Evolutionary conservation across 192 early-diverging fungal genomes (phyloP).

Genomic region (Backusella westeae): DNA sequence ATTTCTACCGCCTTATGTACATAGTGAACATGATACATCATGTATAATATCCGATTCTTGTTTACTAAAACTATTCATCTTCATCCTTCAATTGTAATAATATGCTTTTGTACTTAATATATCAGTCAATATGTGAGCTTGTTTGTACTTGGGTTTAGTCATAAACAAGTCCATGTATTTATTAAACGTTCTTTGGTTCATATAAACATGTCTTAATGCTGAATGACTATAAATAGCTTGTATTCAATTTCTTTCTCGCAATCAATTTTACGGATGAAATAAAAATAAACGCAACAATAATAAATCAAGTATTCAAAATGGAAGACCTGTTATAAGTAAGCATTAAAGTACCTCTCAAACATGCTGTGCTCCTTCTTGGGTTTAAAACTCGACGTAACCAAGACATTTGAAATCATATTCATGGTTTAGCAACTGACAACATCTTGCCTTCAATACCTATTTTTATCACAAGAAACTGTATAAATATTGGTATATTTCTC

Average conservation of each 20-base stretch:
- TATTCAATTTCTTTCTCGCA: no score
- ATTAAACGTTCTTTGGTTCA: no score
- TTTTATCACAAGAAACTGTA: not conserved
- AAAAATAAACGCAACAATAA: no score
- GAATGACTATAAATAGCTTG: no score
- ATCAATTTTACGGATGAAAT: no score
- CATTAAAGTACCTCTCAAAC: not conserved
- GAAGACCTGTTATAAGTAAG: not conserved
- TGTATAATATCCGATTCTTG: not conserved
- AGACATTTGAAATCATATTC: not conserved
- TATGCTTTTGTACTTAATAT: no score
- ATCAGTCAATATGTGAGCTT: no score
- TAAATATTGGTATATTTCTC: not conserved
- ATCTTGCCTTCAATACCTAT: not conserved
- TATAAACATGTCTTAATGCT: no score
- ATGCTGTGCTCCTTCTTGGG: not conserved
- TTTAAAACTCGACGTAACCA: not conserved
- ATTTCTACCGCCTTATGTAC: not conserved
- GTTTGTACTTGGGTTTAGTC: no score
- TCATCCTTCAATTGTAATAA: not conserved
- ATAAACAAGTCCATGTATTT: no score
- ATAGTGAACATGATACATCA: not conserved
- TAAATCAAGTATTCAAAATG: not conserved
- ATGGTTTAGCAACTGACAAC: not conserved
- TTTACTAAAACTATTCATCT: not conserved